Percentiles rank a stretch among this genome's conserved stretches.
phyloP scores from a whole-genome alignment of 148 eudicot species.

The Fagopyrum esculentum region DNA sequence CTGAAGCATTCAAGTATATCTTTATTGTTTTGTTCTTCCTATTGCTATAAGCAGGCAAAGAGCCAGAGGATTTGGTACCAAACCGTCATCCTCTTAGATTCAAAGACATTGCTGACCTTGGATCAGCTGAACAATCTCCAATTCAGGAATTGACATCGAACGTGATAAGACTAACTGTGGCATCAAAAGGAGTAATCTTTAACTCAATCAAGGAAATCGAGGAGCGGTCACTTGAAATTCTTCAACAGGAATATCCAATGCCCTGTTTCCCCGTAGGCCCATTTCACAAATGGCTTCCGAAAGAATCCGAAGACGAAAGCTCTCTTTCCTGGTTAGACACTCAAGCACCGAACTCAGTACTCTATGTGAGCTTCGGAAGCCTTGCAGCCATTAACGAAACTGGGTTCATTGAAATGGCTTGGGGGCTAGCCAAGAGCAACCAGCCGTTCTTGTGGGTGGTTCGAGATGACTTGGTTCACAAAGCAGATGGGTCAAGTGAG shows the following conservation, averaged over 20 bases:
- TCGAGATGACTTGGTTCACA: slow-evolving; percentile 21
- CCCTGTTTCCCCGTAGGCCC: slow-evolving; percentile 35
- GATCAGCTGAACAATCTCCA: not conserved
- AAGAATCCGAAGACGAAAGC: slow-evolving; percentile 26
- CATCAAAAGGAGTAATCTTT: slow-evolving; percentile 25
- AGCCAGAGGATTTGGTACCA: slow-evolving; percentile 17
- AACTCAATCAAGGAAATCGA: slow-evolving; percentile 30
- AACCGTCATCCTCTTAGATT: slow-evolving; percentile 25
- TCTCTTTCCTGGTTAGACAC: slow-evolving; percentile 36
- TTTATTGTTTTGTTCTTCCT: slow-evolving; percentile 21
- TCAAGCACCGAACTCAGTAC: slow-evolving; percentile 30
- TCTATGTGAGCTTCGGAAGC: slow-evolving; percentile 48
- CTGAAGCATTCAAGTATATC: no score
- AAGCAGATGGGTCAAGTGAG: slow-evolving; percentile 18
- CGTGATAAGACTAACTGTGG: slow-evolving; percentile 15
- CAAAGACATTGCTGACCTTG: slow-evolving; percentile 22
- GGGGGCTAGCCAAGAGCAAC: slow-evolving; percentile 36
- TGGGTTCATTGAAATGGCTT: slow-evolving; percentile 31
- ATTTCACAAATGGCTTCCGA: slow-evolving; percentile 18
- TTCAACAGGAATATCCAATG: slow-evolving; percentile 4
- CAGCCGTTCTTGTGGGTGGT: slow-evolving; percentile 39
- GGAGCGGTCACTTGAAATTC: slow-evolving; percentile 6
- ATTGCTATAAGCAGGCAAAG: slow-evolving; percentile 19
- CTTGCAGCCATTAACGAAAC: slow-evolving; percentile 19
- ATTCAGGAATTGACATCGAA: not conserved